Evolutionary conservation across 768 basidiomycete species (phyloP).

Genomic region (Gloeostereum incarnatum): DNA sequence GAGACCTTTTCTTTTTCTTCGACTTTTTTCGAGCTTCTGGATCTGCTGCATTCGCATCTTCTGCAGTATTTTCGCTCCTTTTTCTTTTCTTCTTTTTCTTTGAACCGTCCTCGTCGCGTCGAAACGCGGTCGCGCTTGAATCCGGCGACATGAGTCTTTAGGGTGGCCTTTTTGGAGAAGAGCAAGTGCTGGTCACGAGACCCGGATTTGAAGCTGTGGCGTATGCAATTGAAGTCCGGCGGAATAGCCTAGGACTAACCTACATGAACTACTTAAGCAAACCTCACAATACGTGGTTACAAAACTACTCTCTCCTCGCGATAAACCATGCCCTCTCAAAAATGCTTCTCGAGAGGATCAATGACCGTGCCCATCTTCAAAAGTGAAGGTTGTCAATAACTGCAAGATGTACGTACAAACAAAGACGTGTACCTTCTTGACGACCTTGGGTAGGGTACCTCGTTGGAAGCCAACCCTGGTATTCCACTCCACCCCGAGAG

Average conservation of each 20-base stretch:
- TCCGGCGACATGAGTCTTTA: background rate
- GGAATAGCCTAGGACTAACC: no score
- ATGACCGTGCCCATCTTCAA: slow-evolving; percentile 45
- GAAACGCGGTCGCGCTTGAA: background rate
- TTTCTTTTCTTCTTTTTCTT: slow-evolving; percentile 3
- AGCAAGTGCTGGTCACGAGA: no score
- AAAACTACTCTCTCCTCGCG: no score
- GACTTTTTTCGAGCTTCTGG: background rate
- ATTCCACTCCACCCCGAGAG: slow-evolving; percentile 91
- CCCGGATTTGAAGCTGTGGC: no score
- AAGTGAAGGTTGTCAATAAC: slow-evolving; percentile 3
- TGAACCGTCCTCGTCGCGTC: background rate
- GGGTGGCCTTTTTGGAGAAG: background rate
- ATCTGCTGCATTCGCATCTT: background rate
- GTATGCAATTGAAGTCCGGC: no score
- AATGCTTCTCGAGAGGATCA: slow-evolving; percentile 39
- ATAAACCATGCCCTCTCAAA: no score
- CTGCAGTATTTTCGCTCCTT: background rate
- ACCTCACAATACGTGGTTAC: no score
- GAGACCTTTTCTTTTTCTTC: slow-evolving; percentile 3
- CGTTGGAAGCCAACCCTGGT: slow-evolving; percentile 78
- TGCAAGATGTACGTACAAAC: background rate
- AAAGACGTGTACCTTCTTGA: slow-evolving; percentile 63
- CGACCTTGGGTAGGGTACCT: slow-evolving; percentile 75
- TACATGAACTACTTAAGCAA: no score